These are phyloP conservation scores for Mortierella sp. DNA, from an alignment of 371 early-diverging fungal genomes.

Conservation along the genomic window DNA sequence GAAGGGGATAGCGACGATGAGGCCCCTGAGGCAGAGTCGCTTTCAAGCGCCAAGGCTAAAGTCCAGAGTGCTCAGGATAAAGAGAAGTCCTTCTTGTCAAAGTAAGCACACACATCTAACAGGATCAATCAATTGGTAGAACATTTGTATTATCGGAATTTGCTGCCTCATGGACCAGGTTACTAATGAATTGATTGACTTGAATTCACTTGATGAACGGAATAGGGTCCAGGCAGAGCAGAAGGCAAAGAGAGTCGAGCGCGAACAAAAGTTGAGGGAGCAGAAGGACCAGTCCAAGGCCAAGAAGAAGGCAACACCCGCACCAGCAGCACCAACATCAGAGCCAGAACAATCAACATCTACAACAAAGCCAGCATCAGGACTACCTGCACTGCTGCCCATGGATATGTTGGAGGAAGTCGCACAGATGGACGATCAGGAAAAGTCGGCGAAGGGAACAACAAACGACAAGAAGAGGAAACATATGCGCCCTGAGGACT, in stretches of 20 bases:
- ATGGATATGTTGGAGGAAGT: constrained; percentile 54
- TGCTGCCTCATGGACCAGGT: no score
- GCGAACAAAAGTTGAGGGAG: constrained; percentile 49
- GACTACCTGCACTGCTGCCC: constrained; percentile 41
- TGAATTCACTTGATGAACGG: background rate
- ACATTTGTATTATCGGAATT: no score
- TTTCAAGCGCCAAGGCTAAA: constrained; percentile 54
- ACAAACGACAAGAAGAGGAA: constrained; percentile 39
- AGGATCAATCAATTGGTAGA: background rate
- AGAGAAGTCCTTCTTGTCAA: constrained; percentile 50
- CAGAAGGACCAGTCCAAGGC: constrained; percentile 47
- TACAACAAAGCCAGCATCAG: constrained; percentile 22
- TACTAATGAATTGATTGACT: no score
- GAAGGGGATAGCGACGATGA: constrained; percentile 48
- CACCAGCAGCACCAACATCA: background rate
- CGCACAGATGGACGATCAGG: constrained; percentile 41
- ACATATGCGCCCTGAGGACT: constrained; percentile 55
- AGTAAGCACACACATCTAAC: constrained; percentile 19
- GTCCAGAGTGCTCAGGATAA: constrained; percentile 46
- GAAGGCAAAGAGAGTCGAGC: constrained; percentile 52
- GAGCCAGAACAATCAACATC: background rate
- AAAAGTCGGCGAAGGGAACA: background rate
- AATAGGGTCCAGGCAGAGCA: constrained; percentile 54
- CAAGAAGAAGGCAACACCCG: background rate
- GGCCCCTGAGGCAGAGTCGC: constrained; percentile 52